These are phyloP conservation scores for Lenwebbia sp. DNA, from an alignment of 345 rosid species.

Conservation along the genomic window DNA sequence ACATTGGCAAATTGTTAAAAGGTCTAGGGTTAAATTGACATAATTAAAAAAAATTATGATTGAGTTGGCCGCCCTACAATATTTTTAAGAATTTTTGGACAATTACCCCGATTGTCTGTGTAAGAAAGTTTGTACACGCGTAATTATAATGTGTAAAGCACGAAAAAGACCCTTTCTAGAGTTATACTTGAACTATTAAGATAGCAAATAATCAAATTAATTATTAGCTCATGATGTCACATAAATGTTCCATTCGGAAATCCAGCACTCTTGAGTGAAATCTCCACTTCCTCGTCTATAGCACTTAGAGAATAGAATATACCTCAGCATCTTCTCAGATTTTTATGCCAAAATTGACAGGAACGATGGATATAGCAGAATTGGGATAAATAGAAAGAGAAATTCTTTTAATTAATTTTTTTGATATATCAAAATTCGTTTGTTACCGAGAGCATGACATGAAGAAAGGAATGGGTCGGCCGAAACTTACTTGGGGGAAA, in stretches of 20 bases:
- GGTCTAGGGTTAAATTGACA: background rate
- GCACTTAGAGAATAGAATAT: background rate
- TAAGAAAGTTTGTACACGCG: background rate
- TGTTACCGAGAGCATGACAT: no score
- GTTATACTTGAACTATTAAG: background rate
- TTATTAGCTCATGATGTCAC: background rate
- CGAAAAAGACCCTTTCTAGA: background rate
- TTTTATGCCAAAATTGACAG: background rate
- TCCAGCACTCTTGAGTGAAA: background rate
- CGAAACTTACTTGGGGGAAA: no score
- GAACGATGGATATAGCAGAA: background rate
- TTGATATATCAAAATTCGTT: no score
- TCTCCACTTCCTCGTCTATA: accelerated
- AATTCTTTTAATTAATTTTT: no score
- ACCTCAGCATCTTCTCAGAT: background rate
- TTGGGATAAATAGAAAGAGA: background rate
- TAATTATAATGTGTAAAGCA: background rate
- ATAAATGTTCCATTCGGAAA: background rate
- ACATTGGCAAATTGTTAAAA: no score
- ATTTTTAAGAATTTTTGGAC: background rate
- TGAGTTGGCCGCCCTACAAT: background rate
- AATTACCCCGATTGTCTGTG: background rate
- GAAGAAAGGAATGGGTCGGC: no score
- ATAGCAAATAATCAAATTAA: background rate
- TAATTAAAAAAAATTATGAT: background rate